Evolutionary conservation across 768 basidiomycete genomes (phyloP), one percentile per base, ranked within the genome.

Genomic region (Pleurotus djamor): DNA sequence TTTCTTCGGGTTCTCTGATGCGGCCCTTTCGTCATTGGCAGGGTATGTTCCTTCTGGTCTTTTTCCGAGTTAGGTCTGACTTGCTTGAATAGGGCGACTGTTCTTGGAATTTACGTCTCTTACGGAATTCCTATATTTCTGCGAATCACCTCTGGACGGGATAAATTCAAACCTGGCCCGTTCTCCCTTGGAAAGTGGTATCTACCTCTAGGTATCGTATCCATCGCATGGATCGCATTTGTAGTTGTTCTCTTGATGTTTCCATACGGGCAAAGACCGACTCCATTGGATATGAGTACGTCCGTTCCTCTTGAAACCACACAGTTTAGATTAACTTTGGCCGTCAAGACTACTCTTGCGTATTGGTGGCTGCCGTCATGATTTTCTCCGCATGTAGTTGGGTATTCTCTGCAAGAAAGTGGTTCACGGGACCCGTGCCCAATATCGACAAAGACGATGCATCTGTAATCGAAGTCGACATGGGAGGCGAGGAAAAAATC

Each of bases 91-190:
- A 73, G 68, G 47, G 69, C 71, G 7, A 67, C 71, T 6, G 69
- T 76, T 1, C 71, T 73, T n/a, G 71, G 71, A 7, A 57, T 76
- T 3, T 73, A 76, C 57, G 65, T 73, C 7, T 77, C 74, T n/a
- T 75, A 76, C 41, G 69, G 70, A 12, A 72, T 74, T 17, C 75
- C 71, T 0, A 73, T 78, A 28, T 71, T 69, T 44, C 63, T 74
- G 21, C 72, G 74, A 38, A 69, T 73, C n/a, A 76, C 72, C 13
- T 68, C 65, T 28, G 74, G 74, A 5, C 64, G 68, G 36, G 60
- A 67, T n/a, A 68, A 65, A 37, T 66, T 78, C 43, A 59, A 63
- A 17, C 76, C 74, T 10, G 72, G 72, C 3, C 72, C 73, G 0
- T 76, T 79, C 55, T 62, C 60, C 51, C 71, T 74, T 16, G 69